phyloP scores from a whole-genome alignment of 768 basidiomycete species.

The Leccinum ochraceum region DNA sequence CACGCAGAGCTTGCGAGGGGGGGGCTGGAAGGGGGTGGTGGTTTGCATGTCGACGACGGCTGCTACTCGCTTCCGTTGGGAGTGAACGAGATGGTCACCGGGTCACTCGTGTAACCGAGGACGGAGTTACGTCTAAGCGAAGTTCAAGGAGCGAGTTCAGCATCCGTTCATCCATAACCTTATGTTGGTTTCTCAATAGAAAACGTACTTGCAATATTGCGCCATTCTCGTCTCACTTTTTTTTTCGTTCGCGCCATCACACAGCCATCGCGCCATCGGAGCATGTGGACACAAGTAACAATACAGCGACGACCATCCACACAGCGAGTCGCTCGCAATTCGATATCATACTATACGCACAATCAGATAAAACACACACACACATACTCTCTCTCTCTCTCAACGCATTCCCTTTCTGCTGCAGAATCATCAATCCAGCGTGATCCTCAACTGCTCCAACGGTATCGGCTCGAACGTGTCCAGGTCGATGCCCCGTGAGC shows the following conservation, averaged over 20 bases:
- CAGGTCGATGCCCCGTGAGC: conserved; percentile 81
- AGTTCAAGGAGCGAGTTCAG: not conserved
- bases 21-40: no score
- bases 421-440: conserved; percentile 71
- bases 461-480: conserved; percentile 97
- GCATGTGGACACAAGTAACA: conserved; percentile 13
- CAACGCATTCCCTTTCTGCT: conserved; percentile 28
- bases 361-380: conserved; percentile 31
- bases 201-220: conserved; percentile 34
- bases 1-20: no score
- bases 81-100: conserved; percentile 21
- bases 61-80: not conserved
- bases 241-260: conserved; percentile 11
- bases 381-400: not conserved
- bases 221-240: conserved; percentile 18
- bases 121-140: not conserved
- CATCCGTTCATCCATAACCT: not conserved
- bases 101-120: conserved; percentile 24
- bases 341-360: conserved; percentile 39
- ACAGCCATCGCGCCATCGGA: conserved; percentile 29
- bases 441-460: conserved; percentile 91
- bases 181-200: no score
- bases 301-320: conserved; percentile 33
- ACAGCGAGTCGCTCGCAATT: conserved; percentile 29
- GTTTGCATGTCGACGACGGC: not conserved